A percentile compares a stretch with the other conserved stretches of the same genome.
phyloP scores from a whole-genome alignment of 192 early-diverging fungal genomes.

The Coemansia javaensis region DNA sequence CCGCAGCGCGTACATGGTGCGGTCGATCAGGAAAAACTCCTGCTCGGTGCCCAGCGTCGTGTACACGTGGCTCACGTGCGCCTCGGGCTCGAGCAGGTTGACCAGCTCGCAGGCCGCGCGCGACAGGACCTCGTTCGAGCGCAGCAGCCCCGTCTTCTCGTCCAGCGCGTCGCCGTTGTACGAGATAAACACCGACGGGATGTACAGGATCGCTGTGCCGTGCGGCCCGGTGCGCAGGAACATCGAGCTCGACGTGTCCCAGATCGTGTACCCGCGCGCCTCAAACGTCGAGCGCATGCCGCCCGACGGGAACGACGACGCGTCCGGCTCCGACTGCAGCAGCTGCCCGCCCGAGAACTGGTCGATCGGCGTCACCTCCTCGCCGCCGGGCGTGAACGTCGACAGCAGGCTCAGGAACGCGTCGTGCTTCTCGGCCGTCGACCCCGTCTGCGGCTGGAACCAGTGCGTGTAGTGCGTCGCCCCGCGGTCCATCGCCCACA shows the following conservation, averaged over 20 bases:
- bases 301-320: conserved; percentile 98
- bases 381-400: conserved; percentile 73
- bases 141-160: conserved; percentile 96
- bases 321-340: conserved; percentile 98
- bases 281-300: conserved; percentile 98
- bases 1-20: conserved; percentile 85
- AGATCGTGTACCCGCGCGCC: conserved; percentile 99
- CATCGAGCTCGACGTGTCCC: conserved; percentile 96
- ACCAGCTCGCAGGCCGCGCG: conserved; percentile 77
- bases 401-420: conserved; percentile 89
- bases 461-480: conserved; percentile 99
- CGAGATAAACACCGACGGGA: conserved; percentile 97
- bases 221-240: conserved; percentile 91
- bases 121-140: conserved; percentile 84
- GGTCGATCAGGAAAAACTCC: conserved; percentile 98
- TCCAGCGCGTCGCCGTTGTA: conserved; percentile 99
- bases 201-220: conserved; percentile 88
- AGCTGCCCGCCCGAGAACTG: conserved; percentile 96
- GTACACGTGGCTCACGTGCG: conserved; percentile 74
- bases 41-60: conserved; percentile 97
- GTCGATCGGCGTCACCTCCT: conserved; percentile 84
- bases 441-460: conserved; percentile 99
- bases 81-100: conserved; percentile 62
- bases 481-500: conserved; percentile 97
- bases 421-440: conserved; percentile 99